These are phyloP conservation scores for Leccinum boreale DNA, from an alignment of 768 basidiomycete genomes.

Conservation along the genomic window DNA sequence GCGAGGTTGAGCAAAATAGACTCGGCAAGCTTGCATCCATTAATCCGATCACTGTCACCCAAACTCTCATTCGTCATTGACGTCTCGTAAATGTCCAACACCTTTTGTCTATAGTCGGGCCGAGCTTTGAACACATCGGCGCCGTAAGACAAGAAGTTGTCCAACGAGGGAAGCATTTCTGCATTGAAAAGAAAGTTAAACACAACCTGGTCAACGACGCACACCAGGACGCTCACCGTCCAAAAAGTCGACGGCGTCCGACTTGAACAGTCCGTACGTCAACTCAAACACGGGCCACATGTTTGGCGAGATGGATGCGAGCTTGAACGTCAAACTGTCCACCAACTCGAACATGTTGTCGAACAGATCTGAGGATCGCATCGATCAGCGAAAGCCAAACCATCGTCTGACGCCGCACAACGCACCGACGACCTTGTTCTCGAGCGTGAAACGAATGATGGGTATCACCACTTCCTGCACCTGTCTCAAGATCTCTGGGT, in stretches of 20 bases:
- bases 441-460: constrained; percentile 70
- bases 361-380: constrained; percentile 57
- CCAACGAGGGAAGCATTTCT: constrained; percentile 87
- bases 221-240: constrained; percentile 50
- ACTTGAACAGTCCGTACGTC: constrained; percentile 80
- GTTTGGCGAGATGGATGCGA: constrained; percentile 66
- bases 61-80: constrained; percentile 66
- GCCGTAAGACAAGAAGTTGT: constrained; percentile 88
- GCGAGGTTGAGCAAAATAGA: constrained; percentile 76
- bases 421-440: constrained; percentile 74
- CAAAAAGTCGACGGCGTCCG: constrained; percentile 80
- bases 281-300: constrained; percentile 89
- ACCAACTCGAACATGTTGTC: constrained; percentile 86
- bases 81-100: constrained; percentile 80
- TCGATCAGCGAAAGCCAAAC: background rate
- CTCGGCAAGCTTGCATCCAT: constrained; percentile 84
- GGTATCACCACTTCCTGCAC: constrained; percentile 82
- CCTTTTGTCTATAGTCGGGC: constrained; percentile 73
- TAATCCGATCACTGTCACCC: constrained; percentile 80
- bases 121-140: constrained; percentile 69
- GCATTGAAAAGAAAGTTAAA: background rate
- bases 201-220: background rate
- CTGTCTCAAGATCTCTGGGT: constrained; percentile 71
- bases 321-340: constrained; percentile 81
- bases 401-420: background rate